These are phyloP conservation scores for Carex arenaria DNA, from an alignment of 202 grass and related monocot species.

Conservation along the genomic window DNA sequence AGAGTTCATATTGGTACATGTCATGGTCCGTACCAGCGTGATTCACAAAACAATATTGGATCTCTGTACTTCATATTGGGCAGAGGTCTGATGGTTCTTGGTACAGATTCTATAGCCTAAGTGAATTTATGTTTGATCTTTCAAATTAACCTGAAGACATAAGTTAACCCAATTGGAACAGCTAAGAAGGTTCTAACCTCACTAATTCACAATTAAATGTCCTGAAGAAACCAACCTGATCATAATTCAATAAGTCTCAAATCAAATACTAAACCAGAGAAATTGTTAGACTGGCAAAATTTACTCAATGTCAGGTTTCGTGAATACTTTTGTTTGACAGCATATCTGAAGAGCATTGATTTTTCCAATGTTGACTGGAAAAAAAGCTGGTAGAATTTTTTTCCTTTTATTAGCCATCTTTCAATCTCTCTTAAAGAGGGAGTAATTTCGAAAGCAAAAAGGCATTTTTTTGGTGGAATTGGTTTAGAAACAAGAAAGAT, in stretches of 20 bases:
- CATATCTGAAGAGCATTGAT: background rate
- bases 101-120: background rate
- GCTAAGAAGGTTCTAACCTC: background rate
- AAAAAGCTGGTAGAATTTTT: background rate
- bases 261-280: no score
- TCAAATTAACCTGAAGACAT: background rate
- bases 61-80: background rate
- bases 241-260: no score
- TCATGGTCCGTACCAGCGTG: background rate
- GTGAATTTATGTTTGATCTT: background rate
- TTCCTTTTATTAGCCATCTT: background rate
- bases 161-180: no score
- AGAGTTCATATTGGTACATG: background rate
- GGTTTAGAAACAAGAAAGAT: background rate
- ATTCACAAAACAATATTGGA: background rate
- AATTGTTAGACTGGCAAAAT: background rate
- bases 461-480: background rate
- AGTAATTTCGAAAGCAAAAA: background rate
- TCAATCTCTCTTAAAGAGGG: background rate
- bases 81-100: background rate
- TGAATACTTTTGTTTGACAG: background rate
- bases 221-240: no score
- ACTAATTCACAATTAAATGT: background rate
- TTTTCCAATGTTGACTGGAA: background rate
- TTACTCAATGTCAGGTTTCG: no score